Percentiles rank a stretch among this genome's conserved stretches.
These are phyloP conservation scores for Coemansia guatemalensis DNA, from an alignment of 192 early-diverging fungal genomes.

Conservation along the genomic window DNA sequence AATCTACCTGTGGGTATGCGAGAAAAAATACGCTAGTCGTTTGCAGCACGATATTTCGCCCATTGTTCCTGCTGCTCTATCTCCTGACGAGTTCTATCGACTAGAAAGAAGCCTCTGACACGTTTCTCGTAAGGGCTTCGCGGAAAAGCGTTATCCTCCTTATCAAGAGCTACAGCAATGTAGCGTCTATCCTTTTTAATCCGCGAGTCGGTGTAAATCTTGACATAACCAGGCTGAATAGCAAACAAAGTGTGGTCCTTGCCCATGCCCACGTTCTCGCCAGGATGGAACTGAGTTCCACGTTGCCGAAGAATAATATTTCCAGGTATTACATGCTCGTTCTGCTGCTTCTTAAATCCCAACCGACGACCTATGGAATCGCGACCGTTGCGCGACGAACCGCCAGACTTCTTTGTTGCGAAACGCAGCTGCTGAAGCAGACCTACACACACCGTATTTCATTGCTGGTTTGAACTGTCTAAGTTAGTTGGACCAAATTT, in stretches of 20 bases:
- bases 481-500: background rate
- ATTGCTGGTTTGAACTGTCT: background rate
- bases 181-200: constrained; percentile 61
- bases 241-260: constrained; percentile 80
- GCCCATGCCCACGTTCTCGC: constrained; percentile 77
- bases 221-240: constrained; percentile 69
- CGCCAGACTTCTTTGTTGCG: constrained; percentile 76
- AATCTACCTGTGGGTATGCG: background rate
- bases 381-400: constrained; percentile 74
- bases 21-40: constrained; percentile 2
- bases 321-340: constrained; percentile 69
- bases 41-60: constrained; percentile 31
- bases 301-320: constrained; percentile 82
- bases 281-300: constrained; percentile 76
- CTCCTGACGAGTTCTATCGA: constrained; percentile 49
- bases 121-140: constrained; percentile 61
- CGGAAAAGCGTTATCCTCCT: constrained; percentile 62
- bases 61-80: constrained; percentile 39
- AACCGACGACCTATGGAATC: constrained; percentile 78
- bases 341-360: constrained; percentile 70
- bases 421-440: constrained; percentile 62
- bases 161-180: constrained; percentile 65
- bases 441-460: constrained; percentile 7
- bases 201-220: constrained; percentile 67
- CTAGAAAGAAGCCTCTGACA: constrained; percentile 66